Evolutionary conservation across 2,329 filamentous ascomycete species (phyloP), one percentile per base, ranked within the genome.

Genomic region (Alternaria atra): DNA sequence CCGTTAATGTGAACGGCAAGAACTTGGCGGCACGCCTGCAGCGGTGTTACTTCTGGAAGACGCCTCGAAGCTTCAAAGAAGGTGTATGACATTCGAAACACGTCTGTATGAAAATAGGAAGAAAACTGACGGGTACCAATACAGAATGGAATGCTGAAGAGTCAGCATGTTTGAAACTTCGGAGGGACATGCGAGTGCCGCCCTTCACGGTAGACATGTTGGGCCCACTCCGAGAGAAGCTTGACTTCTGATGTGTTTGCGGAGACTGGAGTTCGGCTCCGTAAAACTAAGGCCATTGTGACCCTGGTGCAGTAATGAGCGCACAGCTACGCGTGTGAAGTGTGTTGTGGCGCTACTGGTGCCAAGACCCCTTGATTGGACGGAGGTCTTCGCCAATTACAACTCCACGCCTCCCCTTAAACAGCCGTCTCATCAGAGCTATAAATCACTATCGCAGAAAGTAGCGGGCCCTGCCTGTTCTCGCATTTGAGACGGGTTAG

Each of bases 31-130:
- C 60, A 59, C 62, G 52, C 56, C 66, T 48, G 50, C 60, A 56
- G 51, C 34, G 62, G 55, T 55, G 54, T 51, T 32, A 27, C 60
- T 70, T 69, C 59, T 67, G 52, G 60, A 69, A 67, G 51, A n/a
- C 57, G 37, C 47, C 29, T 63, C 58, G 63, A 69, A 65, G 37
- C 56, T 51, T 35, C 39, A 61, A 35, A 53, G 44, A 42, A 50
- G 46, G 43, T 35, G 25, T 37, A 48, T 64, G 47, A 44, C 25
- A 15, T 29, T 51, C 27, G 48, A 13, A 9, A n/a, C 27, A 9
- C 9, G 15, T 30, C 25, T 30, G 27, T 34, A 51, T 42, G 51
- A 35, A 32, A 60, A 48, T 60, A 56, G 59, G 48, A 51, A 53
- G 50, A 43, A 48, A 35, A 32, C 17, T n/a, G 48, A 34, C 39